Evolutionary conservation across 2,329 filamentous ascomycete genomes (phyloP), one percentile per base, ranked within the genome.

Genomic region (Claviceps fusiformis): DNA sequence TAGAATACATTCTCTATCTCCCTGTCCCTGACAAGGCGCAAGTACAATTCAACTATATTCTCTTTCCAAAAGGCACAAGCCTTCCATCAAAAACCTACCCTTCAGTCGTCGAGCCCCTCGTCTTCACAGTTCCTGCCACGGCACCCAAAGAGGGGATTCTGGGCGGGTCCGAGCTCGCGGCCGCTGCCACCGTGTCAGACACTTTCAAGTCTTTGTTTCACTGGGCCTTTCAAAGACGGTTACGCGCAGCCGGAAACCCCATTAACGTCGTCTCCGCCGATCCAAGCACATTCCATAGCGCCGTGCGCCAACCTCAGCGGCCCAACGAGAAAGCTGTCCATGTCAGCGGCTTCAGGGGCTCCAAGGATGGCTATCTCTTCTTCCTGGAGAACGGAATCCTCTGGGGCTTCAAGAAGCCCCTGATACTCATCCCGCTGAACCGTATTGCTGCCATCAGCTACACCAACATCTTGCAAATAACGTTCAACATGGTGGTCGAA

Each of bases 401-500:
- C 8, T 87, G 82, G 81, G 82, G 75, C 0, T 87, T 83, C 72
- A 86, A 85, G 68, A 87, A 86, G 67, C 83, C 83, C 0, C 65
- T 86, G 2, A 68, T 84, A 27, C 86, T 85, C 61, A 71, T 86
- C 5, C 80, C 82, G 5, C 73, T 85, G 19, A 75, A 79, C 53
- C 73, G 77, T 13, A 81, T 86, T 52, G 72, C 73, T 0, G 80
- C 81, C 2, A 73, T 85, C n/a, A 84, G 80, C 62, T 86, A 85
- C 64, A 85, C 82, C 5, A 85, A 73, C 56, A 81, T 87, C 31
- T 70, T 86, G 49, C 82, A 85, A 63, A 75, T 83, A 27, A 87
- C 83, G 0, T 86, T 87, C 61, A 86, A 86, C 61, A 75, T 87
- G 48, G 79, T 78, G 1, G 74, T 86, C 1, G 82, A 86, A 62